Evolutionary conservation across 108 stramenopile genomes (phyloP), one percentile per base, ranked within the genome.

Genomic region (Nitzschia putrida): DNA sequence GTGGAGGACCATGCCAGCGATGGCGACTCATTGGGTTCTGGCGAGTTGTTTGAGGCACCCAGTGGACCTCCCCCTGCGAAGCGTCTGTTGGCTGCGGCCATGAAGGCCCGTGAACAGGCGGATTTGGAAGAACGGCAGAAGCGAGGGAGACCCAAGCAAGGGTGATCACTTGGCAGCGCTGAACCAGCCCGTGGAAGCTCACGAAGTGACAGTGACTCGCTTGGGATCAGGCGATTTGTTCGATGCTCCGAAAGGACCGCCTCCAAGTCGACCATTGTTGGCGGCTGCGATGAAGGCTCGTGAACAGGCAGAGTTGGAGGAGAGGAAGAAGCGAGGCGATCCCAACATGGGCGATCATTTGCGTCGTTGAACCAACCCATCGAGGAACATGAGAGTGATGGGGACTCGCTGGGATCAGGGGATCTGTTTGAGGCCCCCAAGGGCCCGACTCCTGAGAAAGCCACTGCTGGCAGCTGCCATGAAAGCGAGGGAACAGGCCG

Each of bases 161-260:
- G 44, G 44, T 44, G 40, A 43, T 51, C 64, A 65, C 26, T 42
- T 67, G 16, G 52, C 20, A 29, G 23, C 10, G 11, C 21, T 67
- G 34, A 67, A 67, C 22, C 66, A 67, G 34, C 66, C 66, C 8
- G 16, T 40, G 14, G 34, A 53, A 0, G 16, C 11, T 10, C 34
- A 53, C 16, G 34, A 54, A 38, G 37, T 20, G 66, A 67, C 37
- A 26, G 18, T 13, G 42, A n/a, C 52, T 66, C 66, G 13, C n/a
- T 66, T n/a, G 0, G 52, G 34, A 16, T 26, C 24, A 29, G 52
- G 2, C 7, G 66, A 53, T 8, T 54, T 66, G 53, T 66, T 66
- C 23, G 66, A 66, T 53, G 50, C 66, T 54, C 66, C 66, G 29
- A 66, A 53, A 26, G 58, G 58, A 13, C 52, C 66, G 25, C 26